These are phyloP conservation scores for Saprolegnia parasitica DNA, from an alignment of 352 stramenopile genomes.

Conservation along the genomic window DNA sequence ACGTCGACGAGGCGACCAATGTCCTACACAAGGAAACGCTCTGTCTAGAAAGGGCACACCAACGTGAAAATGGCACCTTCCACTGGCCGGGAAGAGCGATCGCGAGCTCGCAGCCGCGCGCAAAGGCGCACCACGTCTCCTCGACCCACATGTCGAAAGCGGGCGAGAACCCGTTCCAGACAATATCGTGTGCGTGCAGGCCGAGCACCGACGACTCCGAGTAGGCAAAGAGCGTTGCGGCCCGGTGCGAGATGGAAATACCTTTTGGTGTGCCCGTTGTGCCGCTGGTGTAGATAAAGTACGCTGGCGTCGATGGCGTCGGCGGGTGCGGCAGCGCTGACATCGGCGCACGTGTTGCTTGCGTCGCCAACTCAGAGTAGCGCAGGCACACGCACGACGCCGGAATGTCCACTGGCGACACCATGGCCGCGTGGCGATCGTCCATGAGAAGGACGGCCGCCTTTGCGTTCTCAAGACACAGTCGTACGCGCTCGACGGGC, in stretches of 20 bases:
- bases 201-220: background rate
- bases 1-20: background rate
- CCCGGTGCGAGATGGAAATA: constrained; percentile 12
- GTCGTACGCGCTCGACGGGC: background rate
- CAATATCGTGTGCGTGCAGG: background rate
- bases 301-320: background rate
- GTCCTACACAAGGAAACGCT: background rate
- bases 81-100: background rate
- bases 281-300: constrained; percentile 21
- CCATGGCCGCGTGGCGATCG: background rate
- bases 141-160: constrained; percentile 22
- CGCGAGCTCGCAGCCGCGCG: background rate
- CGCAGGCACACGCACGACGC: background rate
- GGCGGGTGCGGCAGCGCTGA: background rate
- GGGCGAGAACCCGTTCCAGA: constrained; percentile 12
- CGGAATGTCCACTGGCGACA: background rate
- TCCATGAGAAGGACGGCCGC: constrained; percentile 12
- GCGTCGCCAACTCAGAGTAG: background rate
- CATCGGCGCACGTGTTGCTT: background rate
- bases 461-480: constrained; percentile 1
- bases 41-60: background rate
- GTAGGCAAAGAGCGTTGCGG: background rate
- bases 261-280: constrained; percentile 15
- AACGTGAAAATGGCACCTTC: background rate
- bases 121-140: constrained; percentile 14